Evolutionary conservation across 2,329 filamentous ascomycete species (phyloP).

Genomic region (Neonectria ditissima): DNA sequence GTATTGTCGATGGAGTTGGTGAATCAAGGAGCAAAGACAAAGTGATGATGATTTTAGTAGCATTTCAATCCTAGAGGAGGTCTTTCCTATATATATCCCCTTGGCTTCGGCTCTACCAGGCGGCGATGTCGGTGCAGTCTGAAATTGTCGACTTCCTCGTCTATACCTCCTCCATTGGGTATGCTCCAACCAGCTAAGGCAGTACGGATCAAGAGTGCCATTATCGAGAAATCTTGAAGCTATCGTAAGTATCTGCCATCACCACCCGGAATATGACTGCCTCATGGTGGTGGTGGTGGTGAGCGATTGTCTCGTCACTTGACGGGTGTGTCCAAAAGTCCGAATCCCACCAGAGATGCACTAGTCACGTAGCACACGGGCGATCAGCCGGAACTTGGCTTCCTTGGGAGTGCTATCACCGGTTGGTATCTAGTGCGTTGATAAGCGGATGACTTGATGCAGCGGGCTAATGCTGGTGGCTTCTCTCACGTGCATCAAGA

Average conservation of each 20-base stretch:
- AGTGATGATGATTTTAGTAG: background rate
- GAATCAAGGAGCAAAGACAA: background rate
- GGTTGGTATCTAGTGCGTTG: slow-evolving; percentile 1
- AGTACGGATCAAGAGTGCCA: background rate
- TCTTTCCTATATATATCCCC: background rate
- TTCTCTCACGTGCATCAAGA: background rate
- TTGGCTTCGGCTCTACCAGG: background rate
- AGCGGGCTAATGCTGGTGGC: background rate
- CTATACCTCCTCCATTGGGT: background rate
- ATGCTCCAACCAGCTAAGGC: background rate
- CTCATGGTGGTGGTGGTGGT: background rate
- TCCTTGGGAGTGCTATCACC: background rate
- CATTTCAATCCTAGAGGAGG: background rate
- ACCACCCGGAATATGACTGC: background rate
- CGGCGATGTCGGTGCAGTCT: background rate
- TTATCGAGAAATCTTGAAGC: background rate
- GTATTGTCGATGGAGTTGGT: no score
- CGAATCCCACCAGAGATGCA: background rate
- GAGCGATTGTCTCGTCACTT: background rate
- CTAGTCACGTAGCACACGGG: background rate
- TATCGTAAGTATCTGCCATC: background rate
- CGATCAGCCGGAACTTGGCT: background rate
- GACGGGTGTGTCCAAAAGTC: background rate
- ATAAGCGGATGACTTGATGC: slow-evolving; percentile 8
- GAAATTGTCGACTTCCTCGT: no score